Conservation (phyloP, 495 filamentous ascomycete genomes). For the Aspergillus campestris region DNA sequence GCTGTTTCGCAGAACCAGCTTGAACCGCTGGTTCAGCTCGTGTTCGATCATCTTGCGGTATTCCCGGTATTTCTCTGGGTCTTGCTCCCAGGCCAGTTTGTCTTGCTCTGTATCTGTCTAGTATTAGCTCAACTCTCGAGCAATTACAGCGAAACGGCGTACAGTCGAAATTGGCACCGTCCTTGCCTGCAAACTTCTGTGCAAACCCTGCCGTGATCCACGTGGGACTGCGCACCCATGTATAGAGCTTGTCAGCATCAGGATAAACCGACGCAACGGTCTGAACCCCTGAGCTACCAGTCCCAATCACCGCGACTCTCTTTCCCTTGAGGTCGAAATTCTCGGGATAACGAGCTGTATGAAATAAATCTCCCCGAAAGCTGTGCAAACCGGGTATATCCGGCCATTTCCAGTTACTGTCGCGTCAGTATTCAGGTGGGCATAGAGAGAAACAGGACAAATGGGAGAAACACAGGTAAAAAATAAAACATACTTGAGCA, state of each 20-base stretch:
- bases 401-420: conserved; percentile 24
- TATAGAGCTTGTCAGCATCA: conserved; percentile 7
- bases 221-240: conserved; percentile 7
- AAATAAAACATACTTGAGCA: conserved; percentile 23
- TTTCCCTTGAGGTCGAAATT: conserved; percentile 29
- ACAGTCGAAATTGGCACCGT: conserved; percentile 11
- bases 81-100: neutral
- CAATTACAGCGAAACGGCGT: neutral
- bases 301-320: conserved; percentile 40
- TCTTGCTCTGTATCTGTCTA: conserved; percentile 3
- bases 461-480: too few species aligned
- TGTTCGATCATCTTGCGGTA: conserved; percentile 31
- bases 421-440: neutral
- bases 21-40: conserved; percentile 24
- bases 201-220: conserved; percentile 12
- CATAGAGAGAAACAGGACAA: too few species aligned
- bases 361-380: conserved; percentile 15
- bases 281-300: conserved; percentile 37
- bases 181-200: conserved; percentile 7
- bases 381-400: conserved; percentile 11
- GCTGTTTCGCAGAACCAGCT: conserved; percentile 2
- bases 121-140: neutral
- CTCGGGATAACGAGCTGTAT: conserved; percentile 15
- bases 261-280: conserved; percentile 5
- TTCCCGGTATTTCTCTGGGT: conserved; percentile 7